A percentile compares a stretch with the other conserved stretches of the same genome.
phyloP scores from a whole-genome alignment of 106 monocot species.

The Dendrobium chrysotoxum region DNA sequence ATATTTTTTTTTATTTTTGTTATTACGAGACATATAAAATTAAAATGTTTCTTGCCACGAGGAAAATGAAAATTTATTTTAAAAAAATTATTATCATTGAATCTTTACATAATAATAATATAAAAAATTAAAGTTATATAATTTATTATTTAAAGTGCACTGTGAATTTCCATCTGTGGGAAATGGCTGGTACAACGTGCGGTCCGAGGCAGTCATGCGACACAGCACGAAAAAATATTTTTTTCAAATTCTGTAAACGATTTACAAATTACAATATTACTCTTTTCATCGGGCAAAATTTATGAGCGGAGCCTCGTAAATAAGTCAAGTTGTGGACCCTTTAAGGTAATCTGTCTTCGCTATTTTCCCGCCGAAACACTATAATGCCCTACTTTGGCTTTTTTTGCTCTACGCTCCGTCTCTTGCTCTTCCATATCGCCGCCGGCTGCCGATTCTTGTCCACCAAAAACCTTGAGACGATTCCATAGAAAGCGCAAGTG shows the following conservation, averaged over 20 bases:
- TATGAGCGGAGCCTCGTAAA: not conserved
- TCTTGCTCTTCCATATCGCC: not conserved
- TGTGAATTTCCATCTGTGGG: too few relatives aligned
- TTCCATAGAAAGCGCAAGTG: not conserved
- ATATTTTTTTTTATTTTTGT: too few relatives aligned
- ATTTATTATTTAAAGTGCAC: too few relatives aligned
- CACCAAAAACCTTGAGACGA: not conserved
- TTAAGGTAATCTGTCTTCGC: not conserved
- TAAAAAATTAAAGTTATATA: too few relatives aligned
- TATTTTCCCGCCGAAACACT: conserved; percentile 5
- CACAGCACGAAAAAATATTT: not conserved
- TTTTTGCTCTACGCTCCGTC: not conserved
- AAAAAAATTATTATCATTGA: too few relatives aligned
- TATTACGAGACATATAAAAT: too few relatives aligned
- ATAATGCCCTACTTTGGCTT: not conserved
- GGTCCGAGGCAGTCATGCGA: too few relatives aligned
- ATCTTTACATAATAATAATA: too few relatives aligned
- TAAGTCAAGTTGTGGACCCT: not conserved
- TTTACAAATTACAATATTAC: not conserved
- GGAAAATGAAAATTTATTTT: too few relatives aligned
- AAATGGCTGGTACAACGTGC: too few relatives aligned
- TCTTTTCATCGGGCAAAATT: not conserved
- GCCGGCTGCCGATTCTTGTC: not conserved
- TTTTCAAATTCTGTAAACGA: not conserved
- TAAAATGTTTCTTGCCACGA: too few relatives aligned